A percentile compares a stretch with the other conserved stretches of the same genome.
These are phyloP conservation scores for Carex littledalei DNA, from an alignment of 176 grass and related monocot species.

Conservation along the genomic window DNA sequence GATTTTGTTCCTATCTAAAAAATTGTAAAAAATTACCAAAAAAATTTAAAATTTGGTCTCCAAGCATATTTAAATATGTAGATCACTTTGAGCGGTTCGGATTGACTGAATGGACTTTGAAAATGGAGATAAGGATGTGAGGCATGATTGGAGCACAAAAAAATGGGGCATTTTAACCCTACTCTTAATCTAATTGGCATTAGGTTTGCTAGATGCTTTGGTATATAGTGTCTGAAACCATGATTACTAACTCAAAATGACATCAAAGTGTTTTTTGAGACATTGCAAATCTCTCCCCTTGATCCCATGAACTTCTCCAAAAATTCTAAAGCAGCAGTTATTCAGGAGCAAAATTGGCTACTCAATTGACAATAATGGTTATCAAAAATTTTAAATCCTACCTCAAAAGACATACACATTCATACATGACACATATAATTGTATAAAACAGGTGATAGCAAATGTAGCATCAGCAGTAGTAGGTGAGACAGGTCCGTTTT, in stretches of 20 bases:
- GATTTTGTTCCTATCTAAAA: too few species aligned
- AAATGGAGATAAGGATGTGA: too few species aligned
- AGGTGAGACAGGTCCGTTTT: slow-evolving; percentile 79
- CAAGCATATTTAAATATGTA: too few species aligned
- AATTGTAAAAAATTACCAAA: too few species aligned
- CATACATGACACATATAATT: not conserved
- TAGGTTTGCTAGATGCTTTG: not conserved
- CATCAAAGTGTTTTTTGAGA: not conserved
- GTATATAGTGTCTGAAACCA: not conserved
- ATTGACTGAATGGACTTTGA: too few species aligned
- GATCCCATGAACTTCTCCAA: too few species aligned
- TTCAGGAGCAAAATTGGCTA: not conserved
- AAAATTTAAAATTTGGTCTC: too few species aligned
- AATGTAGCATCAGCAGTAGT: slow-evolving; percentile 66
- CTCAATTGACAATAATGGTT: not conserved
- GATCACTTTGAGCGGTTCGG: too few species aligned
- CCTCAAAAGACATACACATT: not conserved
- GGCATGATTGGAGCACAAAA: too few species aligned
- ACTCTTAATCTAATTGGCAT: not conserved
- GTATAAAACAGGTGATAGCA: slow-evolving; percentile 34
- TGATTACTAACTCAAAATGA: not conserved
- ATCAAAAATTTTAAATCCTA: not conserved
- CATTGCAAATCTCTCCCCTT: not conserved
- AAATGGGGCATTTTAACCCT: too few species aligned
- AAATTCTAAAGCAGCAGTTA: not conserved